Base-by-base conservation (phyloP, 2,329 filamentous ascomycete genomes). In the Passalora sequoiae region DNA sequence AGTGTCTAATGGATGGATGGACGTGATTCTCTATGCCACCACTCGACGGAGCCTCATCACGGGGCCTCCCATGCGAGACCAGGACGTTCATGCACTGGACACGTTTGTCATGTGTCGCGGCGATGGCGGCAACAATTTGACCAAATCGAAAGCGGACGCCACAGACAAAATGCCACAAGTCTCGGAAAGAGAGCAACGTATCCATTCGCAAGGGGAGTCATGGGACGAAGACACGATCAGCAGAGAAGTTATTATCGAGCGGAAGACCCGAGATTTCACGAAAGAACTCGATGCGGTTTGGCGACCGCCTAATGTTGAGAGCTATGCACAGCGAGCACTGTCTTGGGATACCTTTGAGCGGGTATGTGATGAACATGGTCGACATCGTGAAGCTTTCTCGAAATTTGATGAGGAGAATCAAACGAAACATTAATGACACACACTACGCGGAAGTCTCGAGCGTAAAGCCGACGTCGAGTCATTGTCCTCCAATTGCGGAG, bases 11-110 rank as follows among this genome's bases (percentile, higher is more conserved):
- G 76, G 77, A 15, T 71, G 76, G 61, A 69, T 78, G 16, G 76
- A 80, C 52, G 75, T 76, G 6, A 54, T 77, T 2, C 66, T 80
- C 3, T 80, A 79, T 60, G 73, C 73, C 0, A 59, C 76, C 3
- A 80, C 76, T 1, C 71, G 76, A 2, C 35, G 42, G 15, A 32
- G 32, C 8, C 46, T 54, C 24, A 48, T 54, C 33, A 48, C 47
- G 20, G 50, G 50, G n/a, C 38, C 36, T 15, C 19, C 44, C 3
- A 25, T 38, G 16, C 41, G 33, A 13, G 20, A 44, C 12, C 40
- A 43, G 7, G 43, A 47, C 3, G 46, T 48, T n/a, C 35, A 46
- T 22, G 46, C 40, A 1, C 36, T 52, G 3, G 46, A 52, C 10
- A 52, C 50, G 1, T 52, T 52, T 27, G 33, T 24, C 6, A 36